A percentile compares a stretch with the other conserved stretches of the same genome.
Evolutionary conservation across 2,329 filamentous ascomycete species (phyloP).

Genomic region (Verticillium longisporum): DNA sequence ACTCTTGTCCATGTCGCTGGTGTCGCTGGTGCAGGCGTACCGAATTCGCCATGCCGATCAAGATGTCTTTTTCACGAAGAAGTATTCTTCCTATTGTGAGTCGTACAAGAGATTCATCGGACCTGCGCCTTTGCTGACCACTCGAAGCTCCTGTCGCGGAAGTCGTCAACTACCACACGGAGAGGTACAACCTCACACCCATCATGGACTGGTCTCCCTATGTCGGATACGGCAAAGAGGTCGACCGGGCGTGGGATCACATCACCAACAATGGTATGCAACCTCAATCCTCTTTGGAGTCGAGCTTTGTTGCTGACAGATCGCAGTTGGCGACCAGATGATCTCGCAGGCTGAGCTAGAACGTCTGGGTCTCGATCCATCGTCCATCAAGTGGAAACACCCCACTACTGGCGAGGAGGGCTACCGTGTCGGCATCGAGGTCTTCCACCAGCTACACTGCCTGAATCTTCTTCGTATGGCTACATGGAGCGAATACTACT

Average conservation of each 20-base stretch:
- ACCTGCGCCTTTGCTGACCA: neutral
- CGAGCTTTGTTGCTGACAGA: neutral
- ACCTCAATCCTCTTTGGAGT: neutral
- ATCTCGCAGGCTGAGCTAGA: conserved; percentile 46
- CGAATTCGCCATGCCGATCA: conserved; percentile 26
- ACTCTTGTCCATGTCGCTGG: conserved; percentile 30
- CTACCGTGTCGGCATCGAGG: conserved; percentile 52
- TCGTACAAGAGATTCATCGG: neutral
- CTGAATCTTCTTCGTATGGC: conserved; percentile 40
- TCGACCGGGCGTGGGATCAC: conserved; percentile 51
- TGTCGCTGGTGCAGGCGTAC: conserved; percentile 31
- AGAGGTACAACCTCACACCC: conserved; percentile 41
- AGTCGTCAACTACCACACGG: conserved; percentile 40
- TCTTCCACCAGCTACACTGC: conserved; percentile 50
- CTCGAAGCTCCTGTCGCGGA: conserved; percentile 37
- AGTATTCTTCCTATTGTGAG: conserved; percentile 39
- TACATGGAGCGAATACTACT: conserved; percentile 43
- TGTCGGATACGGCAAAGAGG: conserved; percentile 47
- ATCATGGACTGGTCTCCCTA: conserved; percentile 38
- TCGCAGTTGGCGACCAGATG: conserved; percentile 52
- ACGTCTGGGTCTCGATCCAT: conserved; percentile 43
- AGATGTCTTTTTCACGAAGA: conserved; percentile 24
- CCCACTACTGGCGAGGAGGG: conserved; percentile 49
- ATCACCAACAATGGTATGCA: conserved; percentile 36
- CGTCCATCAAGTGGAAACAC: conserved; percentile 48